Evolutionary conservation across 2,329 filamentous ascomycete species (phyloP), one percentile per base, ranked within the genome.

Genomic region (Talaromyces sp.): DNA sequence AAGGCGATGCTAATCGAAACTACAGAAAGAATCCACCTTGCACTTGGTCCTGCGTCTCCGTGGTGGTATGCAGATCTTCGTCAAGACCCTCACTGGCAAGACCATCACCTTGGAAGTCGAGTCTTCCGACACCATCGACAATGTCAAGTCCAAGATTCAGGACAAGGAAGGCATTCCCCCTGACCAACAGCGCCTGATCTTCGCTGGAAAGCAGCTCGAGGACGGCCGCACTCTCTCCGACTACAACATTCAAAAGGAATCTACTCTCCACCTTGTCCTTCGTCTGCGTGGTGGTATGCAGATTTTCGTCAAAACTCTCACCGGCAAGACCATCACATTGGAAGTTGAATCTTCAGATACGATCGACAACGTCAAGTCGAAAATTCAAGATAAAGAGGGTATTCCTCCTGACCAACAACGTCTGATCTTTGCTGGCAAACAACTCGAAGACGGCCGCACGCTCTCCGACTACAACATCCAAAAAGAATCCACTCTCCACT

Each of bases 381-480:
- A 97, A 84, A 97, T 97, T 49, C 85, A 88, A 72, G 84, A 86
- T 65, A 88, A 88, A 78, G 86, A 88, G 78, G 93, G 93, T 26
- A 96, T 97, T 58, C 93, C 93, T 0, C 93, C 93, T 1, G 93
- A 96, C 77, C 60, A 62, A 41, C 60, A 62, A 56, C 60, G 60
- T 19, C 31, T 62, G 56, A 62, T 62, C 26, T 62, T 62, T 21
- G 60, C 60, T 32, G 60, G 60, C 19, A 62, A 62, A 53, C 60
- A 62, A 31, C 53, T 62, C 14, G 60, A 62, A 54, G 60, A 62
- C 31, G 60, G 60, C 19, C 60, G 60, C 43, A 62, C 60, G 5
- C 93, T 97, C 0, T 89, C 86, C 56, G 93, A 97, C 75, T 97
- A 97, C 86, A 97, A 97, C 81, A 97, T 97, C 53, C 93, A 98